These are phyloP conservation scores for Cryptococcus sp. DNA, from an alignment of 1,284 basidiomycete species.

Conservation along the genomic window DNA sequence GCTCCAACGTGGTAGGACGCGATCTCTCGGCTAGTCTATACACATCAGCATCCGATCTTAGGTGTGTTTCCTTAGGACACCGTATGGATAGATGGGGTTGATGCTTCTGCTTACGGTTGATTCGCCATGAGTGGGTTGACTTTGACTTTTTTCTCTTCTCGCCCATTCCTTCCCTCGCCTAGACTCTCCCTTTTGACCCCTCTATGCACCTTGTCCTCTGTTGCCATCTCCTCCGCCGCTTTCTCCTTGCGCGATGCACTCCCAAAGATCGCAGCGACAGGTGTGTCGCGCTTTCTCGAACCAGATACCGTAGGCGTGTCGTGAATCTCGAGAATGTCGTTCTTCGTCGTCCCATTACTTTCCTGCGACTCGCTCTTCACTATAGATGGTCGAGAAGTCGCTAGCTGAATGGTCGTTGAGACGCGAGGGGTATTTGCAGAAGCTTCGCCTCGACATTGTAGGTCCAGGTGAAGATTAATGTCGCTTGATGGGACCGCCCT, in stretches of 20 bases:
- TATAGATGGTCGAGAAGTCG: too few species aligned
- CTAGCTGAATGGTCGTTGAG: too few species aligned
- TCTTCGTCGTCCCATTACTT: background rate
- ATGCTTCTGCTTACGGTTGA: conserved; percentile 43
- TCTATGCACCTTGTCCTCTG: conserved; percentile 9
- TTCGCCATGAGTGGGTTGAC: conserved; percentile 39
- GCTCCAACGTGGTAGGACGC: conserved; percentile 29
- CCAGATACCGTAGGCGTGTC: conserved; percentile 3
- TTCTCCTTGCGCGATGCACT: background rate
- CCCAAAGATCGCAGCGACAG: conserved; percentile 17
- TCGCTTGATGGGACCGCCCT: conserved; percentile 25
- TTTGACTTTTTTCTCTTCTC: conserved; percentile 24
- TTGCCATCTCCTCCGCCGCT: background rate
- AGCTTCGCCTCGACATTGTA: conserved; percentile 35
- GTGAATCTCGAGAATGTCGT: background rate
- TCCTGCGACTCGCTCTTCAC: background rate
- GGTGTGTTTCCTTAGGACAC: too few species aligned
- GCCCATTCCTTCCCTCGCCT: background rate
- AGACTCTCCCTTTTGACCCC: conserved; percentile 4
- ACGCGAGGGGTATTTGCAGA: too few species aligned
- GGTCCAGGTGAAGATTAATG: conserved; percentile 47
- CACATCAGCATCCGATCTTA: background rate
- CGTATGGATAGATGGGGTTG: too few species aligned
- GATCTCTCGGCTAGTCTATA: conserved; percentile 42
- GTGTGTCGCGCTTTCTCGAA: background rate